phyloP scores from a whole-genome alignment of 139 green algal species.

The Coelastrella sp. region DNA sequence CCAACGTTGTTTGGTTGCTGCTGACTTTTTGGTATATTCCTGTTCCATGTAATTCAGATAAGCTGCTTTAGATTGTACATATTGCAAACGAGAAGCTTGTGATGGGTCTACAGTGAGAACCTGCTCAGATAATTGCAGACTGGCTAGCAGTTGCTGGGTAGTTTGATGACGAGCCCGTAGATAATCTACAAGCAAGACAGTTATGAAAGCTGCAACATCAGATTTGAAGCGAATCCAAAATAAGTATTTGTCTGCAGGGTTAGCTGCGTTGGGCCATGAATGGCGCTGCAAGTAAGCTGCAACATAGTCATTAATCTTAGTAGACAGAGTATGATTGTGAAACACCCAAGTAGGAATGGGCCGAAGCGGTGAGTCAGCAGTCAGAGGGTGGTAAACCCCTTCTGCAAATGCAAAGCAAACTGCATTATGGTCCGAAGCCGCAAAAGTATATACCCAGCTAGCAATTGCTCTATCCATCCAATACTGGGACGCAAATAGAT shows the following conservation, averaged over 20 bases:
- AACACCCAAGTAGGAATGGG: not conserved
- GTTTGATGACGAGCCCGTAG: not conserved
- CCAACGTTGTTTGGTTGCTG: not conserved
- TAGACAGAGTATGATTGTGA: not conserved
- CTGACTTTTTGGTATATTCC: not conserved
- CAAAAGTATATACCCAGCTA: not conserved
- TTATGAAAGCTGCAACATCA: not conserved
- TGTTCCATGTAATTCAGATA: not conserved
- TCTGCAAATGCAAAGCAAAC: not conserved
- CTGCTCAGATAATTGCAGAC: not conserved
- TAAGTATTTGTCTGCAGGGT: not conserved
- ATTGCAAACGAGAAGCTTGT: not conserved
- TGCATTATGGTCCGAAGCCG: conserved; percentile 8
- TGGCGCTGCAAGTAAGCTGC: not conserved
- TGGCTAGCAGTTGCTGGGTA: not conserved
- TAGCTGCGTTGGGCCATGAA: not conserved
- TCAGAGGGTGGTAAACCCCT: not conserved
- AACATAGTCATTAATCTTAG: not conserved
- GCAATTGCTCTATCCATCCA: not conserved
- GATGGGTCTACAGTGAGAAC: not conserved
- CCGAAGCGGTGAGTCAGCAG: not conserved
- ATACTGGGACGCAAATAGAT: not conserved
- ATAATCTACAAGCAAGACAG: not conserved
- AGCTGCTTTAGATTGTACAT: conserved; percentile 2
- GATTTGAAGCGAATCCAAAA: not conserved